These are phyloP conservation scores for Termitomyces bulborhizus DNA, from an alignment of 768 basidiomycete species.

Conservation along the genomic window DNA sequence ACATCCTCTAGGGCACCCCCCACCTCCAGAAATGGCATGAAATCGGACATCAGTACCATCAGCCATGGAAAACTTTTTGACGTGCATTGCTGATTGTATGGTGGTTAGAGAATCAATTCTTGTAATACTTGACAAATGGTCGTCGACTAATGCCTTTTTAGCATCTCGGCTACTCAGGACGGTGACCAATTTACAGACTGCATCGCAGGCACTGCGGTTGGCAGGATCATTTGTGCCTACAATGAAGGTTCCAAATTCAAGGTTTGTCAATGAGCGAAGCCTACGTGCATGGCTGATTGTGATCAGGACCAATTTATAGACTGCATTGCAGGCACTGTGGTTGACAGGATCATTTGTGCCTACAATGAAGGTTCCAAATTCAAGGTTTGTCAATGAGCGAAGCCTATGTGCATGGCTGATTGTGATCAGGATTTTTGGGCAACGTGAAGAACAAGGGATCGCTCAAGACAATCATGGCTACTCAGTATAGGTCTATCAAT, in stretches of 20 bases:
- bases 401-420: too few species aligned
- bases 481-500: conserved; percentile 84
- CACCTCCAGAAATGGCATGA: conserved; percentile 54
- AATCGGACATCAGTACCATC: conserved; percentile 53
- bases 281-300: too few species aligned
- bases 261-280: too few species aligned
- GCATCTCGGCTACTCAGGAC: conserved; percentile 67
- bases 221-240: conserved; percentile 83
- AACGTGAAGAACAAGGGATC: conserved; percentile 62
- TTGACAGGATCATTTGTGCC: conserved; percentile 81
- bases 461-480: conserved; percentile 82
- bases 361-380: conserved; percentile 66
- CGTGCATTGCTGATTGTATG: conserved; percentile 8
- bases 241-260: conserved; percentile 68
- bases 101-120: conserved; percentile 75
- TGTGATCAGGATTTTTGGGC: conserved; percentile 84
- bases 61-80: conserved; percentile 61
- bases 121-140: too few species aligned
- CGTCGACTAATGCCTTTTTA: too few species aligned
- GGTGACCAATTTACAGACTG: conserved; percentile 71
- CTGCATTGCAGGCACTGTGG: conserved; percentile 75
- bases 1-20: too few species aligned
- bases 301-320: conserved; percentile 79
- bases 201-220: conserved; percentile 77
- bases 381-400: conserved; percentile 53